Evolutionary conservation across 805 yeast species (phyloP).

Genomic region (Ascoidea tarda): DNA sequence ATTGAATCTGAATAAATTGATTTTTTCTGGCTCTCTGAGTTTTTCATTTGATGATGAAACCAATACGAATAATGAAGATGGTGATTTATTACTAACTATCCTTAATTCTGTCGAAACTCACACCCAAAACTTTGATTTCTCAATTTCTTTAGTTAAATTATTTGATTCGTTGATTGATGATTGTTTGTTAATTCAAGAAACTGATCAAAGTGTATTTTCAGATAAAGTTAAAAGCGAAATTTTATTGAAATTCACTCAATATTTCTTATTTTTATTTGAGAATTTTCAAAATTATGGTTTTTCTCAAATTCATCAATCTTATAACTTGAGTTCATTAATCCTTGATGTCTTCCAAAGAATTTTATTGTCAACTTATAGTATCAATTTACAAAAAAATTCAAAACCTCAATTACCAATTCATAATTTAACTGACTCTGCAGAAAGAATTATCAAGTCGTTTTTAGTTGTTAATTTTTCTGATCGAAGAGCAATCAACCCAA

Average conservation of each 20-base stretch:
- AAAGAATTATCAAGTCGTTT: constrained; percentile 38
- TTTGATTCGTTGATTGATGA: constrained; percentile 37
- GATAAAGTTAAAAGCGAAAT: constrained; percentile 35
- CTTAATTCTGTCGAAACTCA: constrained; percentile 65
- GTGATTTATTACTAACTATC: constrained; percentile 46
- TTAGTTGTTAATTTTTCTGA: constrained; percentile 35
- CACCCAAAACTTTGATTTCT: constrained; percentile 50
- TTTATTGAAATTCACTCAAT: constrained; percentile 36
- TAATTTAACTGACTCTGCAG: constrained; percentile 37
- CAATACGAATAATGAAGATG: constrained; percentile 30
- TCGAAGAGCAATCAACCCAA: constrained; percentile 38
- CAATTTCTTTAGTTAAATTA: constrained; percentile 43
- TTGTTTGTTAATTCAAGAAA: constrained; percentile 25
- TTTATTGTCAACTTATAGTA: constrained; percentile 37
- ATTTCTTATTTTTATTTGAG: constrained; percentile 58
- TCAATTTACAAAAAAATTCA: constrained; percentile 20
- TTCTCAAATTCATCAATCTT: constrained; percentile 36
- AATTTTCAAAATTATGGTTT: constrained; percentile 63
- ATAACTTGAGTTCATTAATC: constrained; percentile 42
- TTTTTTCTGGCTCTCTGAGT: not conserved
- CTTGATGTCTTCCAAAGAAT: constrained; percentile 41
- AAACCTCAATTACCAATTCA: constrained; percentile 10
- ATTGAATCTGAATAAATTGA: constrained; percentile 24
- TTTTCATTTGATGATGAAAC: not conserved
- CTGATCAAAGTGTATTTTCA: constrained; percentile 18